Evolutionary conservation across 768 basidiomycete genomes (phyloP).

Genomic region (Mycena latifolia): DNA sequence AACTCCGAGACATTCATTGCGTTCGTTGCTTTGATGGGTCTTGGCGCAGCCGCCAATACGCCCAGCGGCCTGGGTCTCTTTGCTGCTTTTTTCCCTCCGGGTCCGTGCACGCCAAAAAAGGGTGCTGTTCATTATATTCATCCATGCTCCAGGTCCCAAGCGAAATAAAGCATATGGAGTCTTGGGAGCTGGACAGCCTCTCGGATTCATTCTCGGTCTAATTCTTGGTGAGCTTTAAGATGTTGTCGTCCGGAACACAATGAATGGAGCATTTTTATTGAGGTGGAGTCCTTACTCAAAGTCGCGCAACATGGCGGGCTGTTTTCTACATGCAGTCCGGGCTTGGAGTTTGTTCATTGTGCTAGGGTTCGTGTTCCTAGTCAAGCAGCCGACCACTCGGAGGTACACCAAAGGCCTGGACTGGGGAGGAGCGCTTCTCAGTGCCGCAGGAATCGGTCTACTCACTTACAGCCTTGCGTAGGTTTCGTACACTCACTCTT

Average conservation of each 20-base stretch:
- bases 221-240: slow-evolving; percentile 40
- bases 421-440: slow-evolving; percentile 49
- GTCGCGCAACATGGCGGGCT: slow-evolving; percentile 46
- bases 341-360: slow-evolving; percentile 43
- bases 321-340: slow-evolving; percentile 50
- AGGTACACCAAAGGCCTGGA: slow-evolving; percentile 49
- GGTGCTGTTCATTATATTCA: neutral
- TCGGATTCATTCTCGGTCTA: slow-evolving; percentile 49
- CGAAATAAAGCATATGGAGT: slow-evolving; percentile 49
- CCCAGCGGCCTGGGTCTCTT: slow-evolving; percentile 44
- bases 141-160: slow-evolving; percentile 35
- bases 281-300: slow-evolving; percentile 48
- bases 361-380: slow-evolving; percentile 40
- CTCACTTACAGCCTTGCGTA: slow-evolving; percentile 50
- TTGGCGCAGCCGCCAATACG: slow-evolving; percentile 51
- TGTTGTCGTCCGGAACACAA: too few relatives aligned
- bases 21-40: slow-evolving; percentile 46
- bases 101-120: neutral
- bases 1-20: slow-evolving; percentile 43
- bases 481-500: slow-evolving; percentile 16
- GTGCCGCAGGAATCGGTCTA: slow-evolving; percentile 47
- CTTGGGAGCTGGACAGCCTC: slow-evolving; percentile 48
- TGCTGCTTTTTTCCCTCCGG: slow-evolving; percentile 44
- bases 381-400: slow-evolving; percentile 32
- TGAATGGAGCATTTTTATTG: too few relatives aligned